phyloP scores from a whole-genome alignment of 495 filamentous ascomycete genomes.

The Penicillium taxi region DNA sequence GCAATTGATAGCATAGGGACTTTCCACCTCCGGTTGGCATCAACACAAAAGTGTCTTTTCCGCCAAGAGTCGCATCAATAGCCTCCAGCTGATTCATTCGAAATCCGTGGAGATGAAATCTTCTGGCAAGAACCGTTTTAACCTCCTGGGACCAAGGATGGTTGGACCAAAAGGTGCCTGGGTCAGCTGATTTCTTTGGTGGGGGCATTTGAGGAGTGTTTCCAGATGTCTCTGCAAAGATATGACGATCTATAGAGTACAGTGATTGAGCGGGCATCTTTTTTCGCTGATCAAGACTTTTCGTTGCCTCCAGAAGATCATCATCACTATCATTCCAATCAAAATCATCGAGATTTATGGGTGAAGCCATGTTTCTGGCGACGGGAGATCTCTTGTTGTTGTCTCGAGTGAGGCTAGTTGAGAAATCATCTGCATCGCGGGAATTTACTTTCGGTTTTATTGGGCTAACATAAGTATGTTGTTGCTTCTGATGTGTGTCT shows the following conservation, averaged over 20 bases:
- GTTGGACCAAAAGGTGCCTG: constrained; percentile 33
- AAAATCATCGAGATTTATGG: constrained; percentile 48
- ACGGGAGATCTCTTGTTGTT: constrained; percentile 32
- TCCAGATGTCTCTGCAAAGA: constrained; percentile 50
- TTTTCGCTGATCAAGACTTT: constrained; percentile 46
- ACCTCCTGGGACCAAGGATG: constrained; percentile 83
- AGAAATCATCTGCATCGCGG: constrained; percentile 16
- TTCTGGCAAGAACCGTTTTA: constrained; percentile 60
- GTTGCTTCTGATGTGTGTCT: constrained; percentile 1
- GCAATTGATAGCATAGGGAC: constrained; percentile 92
- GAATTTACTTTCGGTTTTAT: constrained; percentile 4
- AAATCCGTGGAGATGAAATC: constrained; percentile 79
- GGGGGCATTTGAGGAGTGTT: constrained; percentile 32
- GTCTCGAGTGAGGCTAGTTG: constrained; percentile 11
- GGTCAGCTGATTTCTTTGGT: constrained; percentile 27
- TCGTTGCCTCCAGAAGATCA: constrained; percentile 57
- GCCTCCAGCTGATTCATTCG: constrained; percentile 89
- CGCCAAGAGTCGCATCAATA: constrained; percentile 82
- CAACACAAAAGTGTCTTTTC: constrained; percentile 83
- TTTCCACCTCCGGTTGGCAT: constrained; percentile 99
- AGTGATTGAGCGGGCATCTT: constrained; percentile 17
- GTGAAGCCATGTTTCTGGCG: constrained; percentile 43
- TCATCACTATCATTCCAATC: constrained; percentile 61
- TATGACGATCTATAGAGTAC: constrained; percentile 27
- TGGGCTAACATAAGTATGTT: constrained; percentile 5